phyloP scores from a whole-genome alignment of 495 filamentous ascomycete genomes.

The Xylaria bambusicola region DNA sequence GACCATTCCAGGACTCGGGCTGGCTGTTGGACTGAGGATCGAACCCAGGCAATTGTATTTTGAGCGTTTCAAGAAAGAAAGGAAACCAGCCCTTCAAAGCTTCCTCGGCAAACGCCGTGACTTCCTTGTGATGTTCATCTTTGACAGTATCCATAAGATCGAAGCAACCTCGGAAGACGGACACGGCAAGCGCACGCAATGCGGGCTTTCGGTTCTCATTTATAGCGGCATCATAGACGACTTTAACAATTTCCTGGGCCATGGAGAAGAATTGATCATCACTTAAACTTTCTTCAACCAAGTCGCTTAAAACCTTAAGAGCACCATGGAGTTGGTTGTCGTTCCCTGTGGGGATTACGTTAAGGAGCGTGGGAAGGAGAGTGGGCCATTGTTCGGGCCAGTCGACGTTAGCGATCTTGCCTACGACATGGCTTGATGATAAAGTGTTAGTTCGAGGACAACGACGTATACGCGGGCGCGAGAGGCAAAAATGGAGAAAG shows the following conservation, averaged over 20 bases:
- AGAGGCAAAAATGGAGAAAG: background rate
- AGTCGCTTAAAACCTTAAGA: conserved; percentile 79
- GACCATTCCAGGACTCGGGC: conserved; percentile 67
- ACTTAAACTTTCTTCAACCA: conserved; percentile 89
- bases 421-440: conserved; percentile 70
- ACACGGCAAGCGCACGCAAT: conserved; percentile 78
- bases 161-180: conserved; percentile 86
- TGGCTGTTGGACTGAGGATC: conserved; percentile 37
- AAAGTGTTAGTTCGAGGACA: too few species aligned
- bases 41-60: conserved; percentile 64
- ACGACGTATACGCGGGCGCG: too few species aligned
- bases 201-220: conserved; percentile 71
- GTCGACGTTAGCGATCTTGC: conserved; percentile 91
- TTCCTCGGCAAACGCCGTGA: conserved; percentile 87
- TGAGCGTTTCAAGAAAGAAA: conserved; percentile 75
- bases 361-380: conserved; percentile 77
- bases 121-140: conserved; percentile 80
- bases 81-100: conserved; percentile 80
- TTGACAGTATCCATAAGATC: conserved; percentile 95
- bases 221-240: conserved; percentile 78
- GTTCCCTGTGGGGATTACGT: conserved; percentile 69
- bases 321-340: conserved; percentile 85
- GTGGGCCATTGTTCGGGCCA: conserved; percentile 93
- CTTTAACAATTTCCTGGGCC: conserved; percentile 78
- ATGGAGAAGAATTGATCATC: conserved; percentile 92